Evolutionary conservation across 495 filamentous ascomycete species (phyloP), one percentile per base, ranked within the genome.

Genomic region (Hyaloscypha variabilis): DNA sequence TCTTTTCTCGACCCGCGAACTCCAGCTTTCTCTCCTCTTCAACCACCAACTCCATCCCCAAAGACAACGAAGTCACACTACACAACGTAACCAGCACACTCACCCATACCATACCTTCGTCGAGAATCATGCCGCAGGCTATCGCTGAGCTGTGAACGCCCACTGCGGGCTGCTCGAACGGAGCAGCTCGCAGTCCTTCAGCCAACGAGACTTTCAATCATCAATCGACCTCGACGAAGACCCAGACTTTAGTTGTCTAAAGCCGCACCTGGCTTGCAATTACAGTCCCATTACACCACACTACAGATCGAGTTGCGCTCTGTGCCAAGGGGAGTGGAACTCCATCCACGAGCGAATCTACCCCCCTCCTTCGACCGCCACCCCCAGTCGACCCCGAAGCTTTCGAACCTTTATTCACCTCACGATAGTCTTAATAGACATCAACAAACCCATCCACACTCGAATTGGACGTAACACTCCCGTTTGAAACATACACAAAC

Each of bases 61-160:
- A 46, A 89, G 85, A 88, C 87, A 88, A 87, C 85, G 83, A 89
- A 89, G 86, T 89, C 87, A 80, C 80, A 77, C 79, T 86, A 83
- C 70, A 67, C 72, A 65, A 75, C 77, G 67, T 77, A 76, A 72
- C 69, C 72, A 74, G 64, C 67, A 76, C 65, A 66, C 64, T 70
- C 70, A 71, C 69, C 67, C 59, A 63, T 60, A 73, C 55, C 39
- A 8, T 46, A 46, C 87, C 89, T 91, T 90, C 87, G 92, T 96
- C 91, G 87, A 92, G 83, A 82, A 86, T 77, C 81, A 88, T 88
- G 88, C 90, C 88, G 79, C 85, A 90, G 90, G 90, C 90, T 80
- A 85, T 92, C 90, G 91, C 87, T 92, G 91, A 90, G 91, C 91
- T 96, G 90, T 96, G 91, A 93, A 91, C 81, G 81, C 85, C 86